These are phyloP conservation scores for Stachybotrys echinatus DNA, from an alignment of 2,329 filamentous ascomycete species.

Conservation along the genomic window DNA sequence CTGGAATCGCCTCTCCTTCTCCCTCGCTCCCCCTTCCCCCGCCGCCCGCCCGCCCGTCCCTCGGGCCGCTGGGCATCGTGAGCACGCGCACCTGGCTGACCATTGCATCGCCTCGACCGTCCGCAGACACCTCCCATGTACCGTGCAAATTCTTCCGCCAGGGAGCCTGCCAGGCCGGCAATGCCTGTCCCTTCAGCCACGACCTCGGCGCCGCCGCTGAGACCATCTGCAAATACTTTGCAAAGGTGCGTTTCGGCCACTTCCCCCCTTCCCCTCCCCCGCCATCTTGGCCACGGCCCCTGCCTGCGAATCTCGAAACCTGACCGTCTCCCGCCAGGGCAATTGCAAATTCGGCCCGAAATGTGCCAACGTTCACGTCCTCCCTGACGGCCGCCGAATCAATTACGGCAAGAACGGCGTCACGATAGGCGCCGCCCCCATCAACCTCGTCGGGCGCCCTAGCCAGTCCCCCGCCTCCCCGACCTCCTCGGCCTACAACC, in stretches of 20 bases:
- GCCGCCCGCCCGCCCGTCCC: slow-evolving; percentile 1
- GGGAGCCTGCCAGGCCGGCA: slow-evolving; percentile 91
- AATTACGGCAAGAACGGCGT: slow-evolving; percentile 71
- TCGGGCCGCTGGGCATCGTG: neutral
- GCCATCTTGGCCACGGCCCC: slow-evolving; percentile 1
- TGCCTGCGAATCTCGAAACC: slow-evolving; percentile 4
- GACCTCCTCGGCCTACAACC: slow-evolving; percentile 46
- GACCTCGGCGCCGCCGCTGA: slow-evolving; percentile 80
- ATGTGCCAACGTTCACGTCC: slow-evolving; percentile 92
- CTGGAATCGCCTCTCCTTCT: no score
- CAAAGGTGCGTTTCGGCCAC: slow-evolving; percentile 63
- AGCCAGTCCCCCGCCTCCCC: slow-evolving; percentile 36
- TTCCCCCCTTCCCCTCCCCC: slow-evolving; percentile 10
- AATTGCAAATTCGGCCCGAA: slow-evolving; percentile 99
- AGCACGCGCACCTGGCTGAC: slow-evolving; percentile 10
- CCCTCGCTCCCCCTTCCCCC: slow-evolving; percentile 3
- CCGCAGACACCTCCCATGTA: slow-evolving; percentile 85
- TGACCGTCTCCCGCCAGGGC: slow-evolving; percentile 50
- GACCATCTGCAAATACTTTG: slow-evolving; percentile 97
- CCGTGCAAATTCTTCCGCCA: slow-evolving; percentile 99
- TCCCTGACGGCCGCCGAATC: slow-evolving; percentile 87
- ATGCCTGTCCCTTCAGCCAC: slow-evolving; percentile 94
- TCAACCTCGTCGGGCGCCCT: slow-evolving; percentile 63
- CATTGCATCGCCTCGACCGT: slow-evolving; percentile 15
- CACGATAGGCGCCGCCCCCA: slow-evolving; percentile 52